phyloP scores from a whole-genome alignment of 345 rosid genomes.

The Atalantia buxifolia region DNA sequence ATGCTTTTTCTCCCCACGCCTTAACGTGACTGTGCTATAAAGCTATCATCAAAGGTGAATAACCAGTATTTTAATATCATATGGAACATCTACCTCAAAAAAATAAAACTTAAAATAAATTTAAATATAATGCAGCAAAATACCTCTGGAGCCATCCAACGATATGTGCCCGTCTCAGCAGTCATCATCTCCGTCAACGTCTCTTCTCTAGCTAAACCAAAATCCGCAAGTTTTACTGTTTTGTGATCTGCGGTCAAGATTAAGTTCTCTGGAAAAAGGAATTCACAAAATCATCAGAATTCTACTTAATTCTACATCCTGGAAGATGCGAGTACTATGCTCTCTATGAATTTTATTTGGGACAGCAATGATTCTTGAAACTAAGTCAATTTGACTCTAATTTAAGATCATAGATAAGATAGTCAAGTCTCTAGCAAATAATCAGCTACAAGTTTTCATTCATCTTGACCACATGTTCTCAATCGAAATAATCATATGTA shows the following conservation, averaged over 20 bases:
- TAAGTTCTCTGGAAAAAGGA: constrained; percentile 69
- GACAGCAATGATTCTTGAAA: background rate
- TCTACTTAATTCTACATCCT: background rate
- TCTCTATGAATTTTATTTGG: background rate
- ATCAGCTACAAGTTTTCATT: background rate
- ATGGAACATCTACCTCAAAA: background rate
- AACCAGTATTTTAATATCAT: background rate
- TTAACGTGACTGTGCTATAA: constrained; percentile 92
- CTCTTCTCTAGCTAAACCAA: constrained; percentile 99
- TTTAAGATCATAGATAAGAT: background rate
- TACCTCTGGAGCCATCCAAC: constrained; percentile 99
- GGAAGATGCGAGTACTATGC: background rate
- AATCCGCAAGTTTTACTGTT: constrained; percentile 93
- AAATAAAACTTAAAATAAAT: background rate
- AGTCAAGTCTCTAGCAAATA: background rate
- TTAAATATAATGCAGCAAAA: background rate
- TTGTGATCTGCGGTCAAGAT: constrained; percentile 80
- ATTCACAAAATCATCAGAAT: constrained; percentile 14
- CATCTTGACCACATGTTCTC: background rate
- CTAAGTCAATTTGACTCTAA: background rate
- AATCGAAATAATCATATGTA: no score
- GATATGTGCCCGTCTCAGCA: constrained; percentile 97
- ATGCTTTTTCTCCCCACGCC: constrained; percentile 97
- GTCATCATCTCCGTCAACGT: constrained; percentile 99
- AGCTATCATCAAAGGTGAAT: constrained; percentile 47